Conservation (phyloP, 2,329 filamentous ascomycete species). For the Dendryphion nanum region DNA sequence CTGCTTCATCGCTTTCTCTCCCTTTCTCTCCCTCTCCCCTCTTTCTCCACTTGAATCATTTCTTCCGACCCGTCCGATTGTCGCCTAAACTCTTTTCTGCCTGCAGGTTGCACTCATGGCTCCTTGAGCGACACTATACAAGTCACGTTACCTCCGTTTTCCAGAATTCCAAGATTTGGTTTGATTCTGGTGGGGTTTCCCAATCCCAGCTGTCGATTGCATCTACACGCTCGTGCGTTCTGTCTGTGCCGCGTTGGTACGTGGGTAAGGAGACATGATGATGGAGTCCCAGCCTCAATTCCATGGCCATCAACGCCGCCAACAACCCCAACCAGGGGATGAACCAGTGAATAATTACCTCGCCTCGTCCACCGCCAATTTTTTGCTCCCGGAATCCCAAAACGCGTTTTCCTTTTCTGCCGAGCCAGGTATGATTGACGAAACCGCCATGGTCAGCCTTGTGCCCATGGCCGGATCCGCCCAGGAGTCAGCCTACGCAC, state of each 20-base stretch:
- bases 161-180: conserved; percentile 4
- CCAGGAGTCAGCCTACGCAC: conserved; percentile 30
- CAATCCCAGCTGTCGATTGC: no score
- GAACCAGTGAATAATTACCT: conserved; percentile 25
- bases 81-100: no score
- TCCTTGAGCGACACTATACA: conserved; percentile 32
- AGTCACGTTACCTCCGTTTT: conserved; percentile 28
- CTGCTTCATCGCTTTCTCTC: conserved; percentile 4
- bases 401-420: conserved; percentile 36
- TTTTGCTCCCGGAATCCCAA: conserved; percentile 22
- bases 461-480: conserved; percentile 19
- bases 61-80: conserved; percentile 21
- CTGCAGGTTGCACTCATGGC: conserved; percentile 36
- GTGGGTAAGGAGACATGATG: neutral
- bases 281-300: conserved; percentile 32
- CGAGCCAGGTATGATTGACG: conserved; percentile 34
- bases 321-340: conserved; percentile 15
- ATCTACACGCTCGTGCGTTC: no score
- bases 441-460: conserved; percentile 24
- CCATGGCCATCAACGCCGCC: conserved; percentile 33
- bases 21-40: conserved; percentile 5
- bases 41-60: conserved; percentile 2
- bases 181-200: no score
- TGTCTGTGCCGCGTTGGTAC: no score
- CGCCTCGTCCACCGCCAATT: conserved; percentile 10